Evolutionary conservation across 176 grass and related monocot genomes (phyloP).

Genomic region (Canna indica): DNA sequence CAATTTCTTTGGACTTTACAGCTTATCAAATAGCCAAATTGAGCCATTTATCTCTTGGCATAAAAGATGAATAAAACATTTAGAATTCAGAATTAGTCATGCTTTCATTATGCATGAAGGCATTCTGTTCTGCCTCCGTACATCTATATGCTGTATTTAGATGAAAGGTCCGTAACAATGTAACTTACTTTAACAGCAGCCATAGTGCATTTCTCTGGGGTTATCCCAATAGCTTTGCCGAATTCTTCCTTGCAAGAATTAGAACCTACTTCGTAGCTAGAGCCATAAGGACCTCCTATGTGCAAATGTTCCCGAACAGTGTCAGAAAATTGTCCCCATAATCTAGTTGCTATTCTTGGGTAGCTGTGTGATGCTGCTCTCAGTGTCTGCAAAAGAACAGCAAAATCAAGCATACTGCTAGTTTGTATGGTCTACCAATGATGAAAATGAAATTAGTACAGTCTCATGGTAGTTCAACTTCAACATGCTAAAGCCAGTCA

Average conservation of each 20-base stretch:
- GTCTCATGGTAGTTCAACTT: background rate
- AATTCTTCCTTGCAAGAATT: constrained; percentile 50
- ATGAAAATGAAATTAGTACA: background rate
- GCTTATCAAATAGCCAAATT: too few relatives aligned
- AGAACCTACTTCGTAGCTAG: constrained; percentile 31
- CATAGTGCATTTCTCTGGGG: constrained; percentile 57
- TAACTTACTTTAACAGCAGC: constrained; percentile 69
- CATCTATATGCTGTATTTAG: background rate
- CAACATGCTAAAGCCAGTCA: background rate
- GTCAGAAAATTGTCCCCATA: constrained; percentile 50
- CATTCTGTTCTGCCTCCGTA: too few relatives aligned
- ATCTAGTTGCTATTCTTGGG: constrained; percentile 47
- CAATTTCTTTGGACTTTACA: too few relatives aligned
- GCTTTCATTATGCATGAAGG: too few relatives aligned
- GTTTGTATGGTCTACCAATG: background rate
- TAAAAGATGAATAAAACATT: background rate
- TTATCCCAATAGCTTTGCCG: constrained; percentile 30
- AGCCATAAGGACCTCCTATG: constrained; percentile 34
- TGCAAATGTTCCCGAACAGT: constrained; percentile 49
- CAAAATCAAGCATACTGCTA: constrained; percentile 7
- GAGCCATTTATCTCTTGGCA: background rate
- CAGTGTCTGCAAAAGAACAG: constrained; percentile 40
- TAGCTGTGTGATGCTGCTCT: constrained; percentile 78
- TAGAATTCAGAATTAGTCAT: too few relatives aligned
- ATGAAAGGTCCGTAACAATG: background rate